A percentile compares a stretch with the other conserved stretches of the same genome.
Conservation (phyloP, 257 asterid species). For the Lithospermum erythrorhizon region DNA sequence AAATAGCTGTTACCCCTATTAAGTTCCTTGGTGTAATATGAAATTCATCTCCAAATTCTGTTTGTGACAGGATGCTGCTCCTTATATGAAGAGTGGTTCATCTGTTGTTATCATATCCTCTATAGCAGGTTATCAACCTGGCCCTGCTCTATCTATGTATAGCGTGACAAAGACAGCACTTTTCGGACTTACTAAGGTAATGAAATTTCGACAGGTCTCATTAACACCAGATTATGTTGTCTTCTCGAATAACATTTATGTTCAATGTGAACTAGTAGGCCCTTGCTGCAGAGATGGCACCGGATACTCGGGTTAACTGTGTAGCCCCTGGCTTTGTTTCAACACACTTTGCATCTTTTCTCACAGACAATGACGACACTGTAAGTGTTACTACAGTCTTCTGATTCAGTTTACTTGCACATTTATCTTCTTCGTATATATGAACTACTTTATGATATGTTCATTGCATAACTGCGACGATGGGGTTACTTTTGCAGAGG, state of each 20-base stretch:
- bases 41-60: not conserved
- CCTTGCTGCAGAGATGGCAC: constrained; percentile 85
- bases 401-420: too few species aligned
- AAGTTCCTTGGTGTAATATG: not conserved
- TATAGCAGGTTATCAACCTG: constrained; percentile 49
- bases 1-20: too few species aligned
- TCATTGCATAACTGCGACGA: not conserved
- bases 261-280: constrained; percentile 29
- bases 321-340: constrained; percentile 96
- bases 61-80: constrained; percentile 53
- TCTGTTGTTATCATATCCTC: constrained; percentile 63
- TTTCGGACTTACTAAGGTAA: constrained; percentile 86
- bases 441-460: not conserved
- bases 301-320: constrained; percentile 84
- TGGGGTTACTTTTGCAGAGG: constrained; percentile 33
- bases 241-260: not conserved
- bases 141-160: constrained; percentile 59
- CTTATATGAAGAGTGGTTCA: constrained; percentile 67
- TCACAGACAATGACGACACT: constrained; percentile 29
- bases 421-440: too few species aligned
- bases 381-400: constrained; percentile 22
- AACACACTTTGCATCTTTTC: constrained; percentile 54
- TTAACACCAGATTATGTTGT: not conserved
- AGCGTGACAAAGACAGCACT: constrained; percentile 91
- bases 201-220: not conserved